Evolutionary conservation across 2,329 filamentous ascomycete species (phyloP).

Genomic region (Lachnellula willkommii): DNA sequence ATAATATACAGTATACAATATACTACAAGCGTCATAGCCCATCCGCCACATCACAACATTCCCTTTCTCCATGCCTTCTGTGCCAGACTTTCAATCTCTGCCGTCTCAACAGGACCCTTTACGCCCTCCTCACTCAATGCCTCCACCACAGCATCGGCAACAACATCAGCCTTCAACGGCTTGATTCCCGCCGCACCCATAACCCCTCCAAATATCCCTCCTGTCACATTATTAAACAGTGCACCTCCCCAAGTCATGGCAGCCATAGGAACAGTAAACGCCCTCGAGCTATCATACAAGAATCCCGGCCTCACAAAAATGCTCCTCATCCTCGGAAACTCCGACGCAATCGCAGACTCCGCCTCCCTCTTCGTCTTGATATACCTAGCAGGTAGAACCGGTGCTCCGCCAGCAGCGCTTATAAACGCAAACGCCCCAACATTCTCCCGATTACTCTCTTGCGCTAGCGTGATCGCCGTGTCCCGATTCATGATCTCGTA

Average conservation of each 20-base stretch:
- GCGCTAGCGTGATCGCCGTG: slow-evolving; percentile 74
- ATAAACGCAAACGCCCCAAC: slow-evolving; percentile 77
- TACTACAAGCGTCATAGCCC: not conserved
- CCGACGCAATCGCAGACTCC: slow-evolving; percentile 66
- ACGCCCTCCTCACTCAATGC: slow-evolving; percentile 69
- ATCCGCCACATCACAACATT: slow-evolving; percentile 54
- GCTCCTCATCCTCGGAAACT: slow-evolving; percentile 69
- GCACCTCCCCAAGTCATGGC: slow-evolving; percentile 69
- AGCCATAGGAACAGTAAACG: slow-evolving; percentile 80
- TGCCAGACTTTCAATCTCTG: slow-evolving; percentile 75
- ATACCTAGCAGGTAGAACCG: slow-evolving; percentile 78
- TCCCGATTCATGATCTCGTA: slow-evolving; percentile 98
- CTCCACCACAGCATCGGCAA: slow-evolving; percentile 86
- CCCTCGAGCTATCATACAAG: slow-evolving; percentile 78
- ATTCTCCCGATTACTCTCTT: slow-evolving; percentile 61
- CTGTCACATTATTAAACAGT: slow-evolving; percentile 70
- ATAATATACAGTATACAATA: too few relatives aligned
- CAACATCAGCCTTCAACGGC: slow-evolving; percentile 79
- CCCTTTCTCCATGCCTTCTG: slow-evolving; percentile 80
- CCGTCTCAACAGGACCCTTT: slow-evolving; percentile 70
- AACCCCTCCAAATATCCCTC: slow-evolving; percentile 67
- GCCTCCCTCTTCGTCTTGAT: slow-evolving; percentile 89
- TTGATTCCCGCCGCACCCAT: slow-evolving; percentile 81
- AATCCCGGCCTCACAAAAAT: slow-evolving; percentile 84
- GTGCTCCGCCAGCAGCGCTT: slow-evolving; percentile 80